These are phyloP conservation scores for Chaetoceros tenuissimus DNA, from an alignment of 108 stramenopile genomes.

Conservation along the genomic window DNA sequence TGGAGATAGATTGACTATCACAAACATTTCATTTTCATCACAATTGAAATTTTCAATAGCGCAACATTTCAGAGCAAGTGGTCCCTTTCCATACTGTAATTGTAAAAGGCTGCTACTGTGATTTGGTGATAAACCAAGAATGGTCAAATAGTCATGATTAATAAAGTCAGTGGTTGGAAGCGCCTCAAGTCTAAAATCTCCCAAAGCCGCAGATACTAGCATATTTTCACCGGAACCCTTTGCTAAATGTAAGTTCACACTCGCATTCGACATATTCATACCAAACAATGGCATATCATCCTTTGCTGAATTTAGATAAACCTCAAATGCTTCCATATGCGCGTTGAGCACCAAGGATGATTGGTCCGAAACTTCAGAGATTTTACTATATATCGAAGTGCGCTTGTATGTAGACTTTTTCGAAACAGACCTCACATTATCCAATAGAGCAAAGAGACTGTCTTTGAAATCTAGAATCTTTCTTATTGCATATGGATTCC, in stretches of 20 bases:
- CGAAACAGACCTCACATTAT: conserved; percentile 14
- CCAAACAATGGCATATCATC: conserved; percentile 74
- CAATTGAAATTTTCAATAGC: conserved; percentile 16
- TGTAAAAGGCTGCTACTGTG: conserved; percentile 54
- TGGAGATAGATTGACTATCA: conserved; percentile 57
- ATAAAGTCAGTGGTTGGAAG: conserved; percentile 26
- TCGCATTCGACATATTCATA: conserved; percentile 52
- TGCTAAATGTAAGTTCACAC: conserved; percentile 24
- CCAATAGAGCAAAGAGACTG: not conserved
- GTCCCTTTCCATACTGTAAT: conserved; percentile 51
- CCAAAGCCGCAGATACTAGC: conserved; percentile 39
- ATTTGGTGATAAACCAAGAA: conserved; percentile 66
- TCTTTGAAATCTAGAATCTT: not conserved
- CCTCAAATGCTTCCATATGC: conserved; percentile 56
- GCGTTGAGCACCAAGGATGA: conserved; percentile 52
- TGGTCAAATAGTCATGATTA: conserved; percentile 37
- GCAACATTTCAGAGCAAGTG: conserved; percentile 28
- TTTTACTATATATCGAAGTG: too few species aligned
- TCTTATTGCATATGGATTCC: not conserved
- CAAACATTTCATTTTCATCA: conserved; percentile 42
- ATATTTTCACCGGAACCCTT: conserved; percentile 17
- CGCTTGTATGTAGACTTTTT: too few species aligned
- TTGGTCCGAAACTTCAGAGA: too few species aligned
- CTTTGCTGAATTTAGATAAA: conserved; percentile 58
- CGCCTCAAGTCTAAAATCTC: conserved; percentile 48